phyloP scores from a whole-genome alignment of 768 basidiomycete species.

The Suillus subluteus region DNA sequence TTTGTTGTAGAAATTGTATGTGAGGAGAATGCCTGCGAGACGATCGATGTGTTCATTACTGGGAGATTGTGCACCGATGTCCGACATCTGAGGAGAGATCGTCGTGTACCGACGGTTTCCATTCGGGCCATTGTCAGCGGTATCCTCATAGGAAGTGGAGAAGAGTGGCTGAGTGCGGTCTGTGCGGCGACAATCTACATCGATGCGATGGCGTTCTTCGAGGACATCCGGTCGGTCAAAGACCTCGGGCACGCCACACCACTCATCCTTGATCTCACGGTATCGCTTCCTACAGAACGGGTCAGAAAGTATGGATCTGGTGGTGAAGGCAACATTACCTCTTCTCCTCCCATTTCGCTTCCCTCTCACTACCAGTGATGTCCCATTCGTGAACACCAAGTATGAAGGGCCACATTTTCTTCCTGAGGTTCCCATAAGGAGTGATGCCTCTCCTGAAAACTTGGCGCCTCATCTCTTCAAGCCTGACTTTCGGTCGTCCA shows the following conservation, averaged over 20 bases:
- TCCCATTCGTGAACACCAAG: slow-evolving; percentile 87
- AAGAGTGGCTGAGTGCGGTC: slow-evolving; percentile 95
- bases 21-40: slow-evolving; percentile 83
- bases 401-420: slow-evolving; percentile 89
- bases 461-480: slow-evolving; percentile 74
- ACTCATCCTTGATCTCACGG: slow-evolving; percentile 70
- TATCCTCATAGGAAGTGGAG: slow-evolving; percentile 46
- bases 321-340: slow-evolving; percentile 43
- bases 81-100: slow-evolving; percentile 73
- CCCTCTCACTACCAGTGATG: slow-evolving; percentile 61
- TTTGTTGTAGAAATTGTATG: slow-evolving; percentile 89
- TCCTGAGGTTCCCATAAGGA: slow-evolving; percentile 57
- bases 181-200: slow-evolving; percentile 96
- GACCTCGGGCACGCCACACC: slow-evolving; percentile 83
- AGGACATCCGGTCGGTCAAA: slow-evolving; percentile 79
- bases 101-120: slow-evolving; percentile 59
- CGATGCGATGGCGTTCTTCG: slow-evolving; percentile 92
- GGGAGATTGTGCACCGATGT: slow-evolving; percentile 86
- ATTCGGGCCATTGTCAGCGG: slow-evolving; percentile 49
- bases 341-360: slow-evolving; percentile 63
- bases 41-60: slow-evolving; percentile 91
- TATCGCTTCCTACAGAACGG: slow-evolving; percentile 61
- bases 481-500: slow-evolving; percentile 65
- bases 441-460: slow-evolving; percentile 78
- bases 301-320: slow-evolving; percentile 4